Evolutionary conservation across 306 rosid species (phyloP), one percentile per base, ranked within the genome.

Genomic region (Quercus cerris): DNA sequence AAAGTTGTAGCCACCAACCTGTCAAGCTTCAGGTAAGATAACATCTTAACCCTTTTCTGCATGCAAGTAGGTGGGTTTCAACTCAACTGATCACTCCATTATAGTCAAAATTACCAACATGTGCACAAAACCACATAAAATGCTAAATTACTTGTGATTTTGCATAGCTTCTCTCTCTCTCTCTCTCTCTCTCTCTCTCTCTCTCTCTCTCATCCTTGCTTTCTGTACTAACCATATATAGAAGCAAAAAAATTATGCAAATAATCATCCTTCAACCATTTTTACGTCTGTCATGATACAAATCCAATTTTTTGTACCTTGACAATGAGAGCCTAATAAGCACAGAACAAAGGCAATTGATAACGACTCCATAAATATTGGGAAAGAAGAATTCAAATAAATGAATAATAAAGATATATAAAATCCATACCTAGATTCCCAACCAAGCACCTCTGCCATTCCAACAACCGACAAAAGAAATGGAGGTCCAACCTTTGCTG

Each of bases 391-490:
- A 19, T 30, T 57, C n/a, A 11, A 35, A 52, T 22, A 70, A 67
- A 75, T 74, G 83, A 28, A 57, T 66, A 55, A 56, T 27, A 70
- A 73, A 61, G 59, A 38, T 51, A 78, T 20, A 75, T 25, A 57
- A 77, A 55, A 69, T 22, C 80, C 70, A 80, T 86, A 95, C 99
- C 99, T 91, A 35, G 86, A 85, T 83, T 88, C 93, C 98, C 98
- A 93, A 68, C 99, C 99, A 75, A 95, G 89, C 35, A 93, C 93
- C 86, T 95, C 88, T 19, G 94, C 96, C 88, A 93, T 93, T 76
- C 99, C 99, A 69, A 81, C 86, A 86, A 95, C 89, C 82, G 99
- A 95, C 79, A 95, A 81, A 56, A 95, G 96, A 83, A 95, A 95
- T 64, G 99, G 98, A 77, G 87, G 86, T 74, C 99, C 99, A 54